These are phyloP conservation scores for Pestalotiopsis sp. DNA, from an alignment of 2,329 filamentous ascomycete genomes.

Conservation along the genomic window DNA sequence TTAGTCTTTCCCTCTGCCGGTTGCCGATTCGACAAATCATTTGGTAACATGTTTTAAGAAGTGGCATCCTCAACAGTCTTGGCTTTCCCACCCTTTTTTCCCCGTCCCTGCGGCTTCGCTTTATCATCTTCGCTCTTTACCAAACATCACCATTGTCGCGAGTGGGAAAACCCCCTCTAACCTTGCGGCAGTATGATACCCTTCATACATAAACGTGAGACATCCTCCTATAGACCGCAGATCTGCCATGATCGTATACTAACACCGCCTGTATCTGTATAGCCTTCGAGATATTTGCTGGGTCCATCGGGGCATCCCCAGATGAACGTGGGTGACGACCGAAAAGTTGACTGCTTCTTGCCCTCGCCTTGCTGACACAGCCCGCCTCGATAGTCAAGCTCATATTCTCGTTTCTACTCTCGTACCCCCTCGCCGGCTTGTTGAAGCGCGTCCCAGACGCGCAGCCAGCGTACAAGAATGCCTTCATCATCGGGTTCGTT, in stretches of 20 bases:
- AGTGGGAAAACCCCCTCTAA: background rate
- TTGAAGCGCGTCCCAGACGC: conserved; percentile 89
- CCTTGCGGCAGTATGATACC: conserved; percentile 15
- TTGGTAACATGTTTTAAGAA: background rate
- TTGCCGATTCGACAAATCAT: background rate
- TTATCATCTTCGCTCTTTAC: background rate
- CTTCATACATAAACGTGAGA: conserved; percentile 18
- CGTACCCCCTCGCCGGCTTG: conserved; percentile 86
- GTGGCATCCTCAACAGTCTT: background rate
- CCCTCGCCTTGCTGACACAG: conserved; percentile 14
- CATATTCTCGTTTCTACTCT: conserved; percentile 85
- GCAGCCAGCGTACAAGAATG: conserved; percentile 82
- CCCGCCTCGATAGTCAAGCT: conserved; percentile 70
- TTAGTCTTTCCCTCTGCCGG: background rate
- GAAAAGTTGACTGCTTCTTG: conserved; percentile 2
- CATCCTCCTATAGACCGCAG: background rate
- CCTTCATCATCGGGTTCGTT: conserved; percentile 77
- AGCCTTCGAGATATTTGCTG: conserved; percentile 38
- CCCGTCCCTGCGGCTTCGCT: background rate
- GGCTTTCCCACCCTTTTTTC: background rate
- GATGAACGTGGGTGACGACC: conserved; percentile 38
- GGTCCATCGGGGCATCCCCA: conserved; percentile 35
- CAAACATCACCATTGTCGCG: background rate
- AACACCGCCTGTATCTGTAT: background rate
- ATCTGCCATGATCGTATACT: background rate